These are phyloP conservation scores for Fusarium sambucinum DNA, from an alignment of 2,329 filamentous ascomycete species.

Conservation along the genomic window DNA sequence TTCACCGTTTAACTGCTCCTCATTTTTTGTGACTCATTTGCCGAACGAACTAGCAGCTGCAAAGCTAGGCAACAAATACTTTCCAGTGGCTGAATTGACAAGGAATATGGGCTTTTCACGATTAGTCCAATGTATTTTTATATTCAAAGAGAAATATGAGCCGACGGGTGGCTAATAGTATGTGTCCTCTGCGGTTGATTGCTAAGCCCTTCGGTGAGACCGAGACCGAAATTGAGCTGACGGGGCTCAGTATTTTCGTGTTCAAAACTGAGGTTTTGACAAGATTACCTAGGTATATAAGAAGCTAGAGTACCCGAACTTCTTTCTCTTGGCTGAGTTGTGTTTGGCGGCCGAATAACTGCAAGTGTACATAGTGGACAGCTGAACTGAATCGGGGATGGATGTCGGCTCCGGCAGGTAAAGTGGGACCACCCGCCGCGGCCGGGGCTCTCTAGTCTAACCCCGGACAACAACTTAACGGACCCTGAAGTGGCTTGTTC, in stretches of 20 bases:
- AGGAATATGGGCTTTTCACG: background rate
- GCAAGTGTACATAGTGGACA: slow-evolving; percentile 1
- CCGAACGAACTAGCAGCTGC: slow-evolving; percentile 15
- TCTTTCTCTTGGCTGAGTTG: background rate
- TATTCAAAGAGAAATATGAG: background rate
- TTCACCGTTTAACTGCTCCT: background rate
- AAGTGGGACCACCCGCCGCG: background rate
- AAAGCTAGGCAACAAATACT: slow-evolving; percentile 11
- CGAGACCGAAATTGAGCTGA: slow-evolving; percentile 3
- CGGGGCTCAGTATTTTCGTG: slow-evolving; percentile 1
- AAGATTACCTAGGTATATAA: slow-evolving; percentile 5
- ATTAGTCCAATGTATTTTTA: background rate
- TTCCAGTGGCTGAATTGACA: background rate
- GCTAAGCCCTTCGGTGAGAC: slow-evolving; percentile 10
- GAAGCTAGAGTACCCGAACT: background rate
- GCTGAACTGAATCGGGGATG: background rate
- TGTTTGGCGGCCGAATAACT: background rate
- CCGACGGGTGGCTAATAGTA: background rate
- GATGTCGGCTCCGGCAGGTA: background rate
- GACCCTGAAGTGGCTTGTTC: slow-evolving; percentile 6
- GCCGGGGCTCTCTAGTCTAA: background rate
- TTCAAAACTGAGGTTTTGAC: background rate
- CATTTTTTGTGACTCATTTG: slow-evolving; percentile 27
- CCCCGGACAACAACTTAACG: background rate
- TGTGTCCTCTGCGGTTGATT: background rate